Conservation (phyloP, 2,329 filamentous ascomycete genomes). For the Colletotrichum tofieldiae region DNA sequence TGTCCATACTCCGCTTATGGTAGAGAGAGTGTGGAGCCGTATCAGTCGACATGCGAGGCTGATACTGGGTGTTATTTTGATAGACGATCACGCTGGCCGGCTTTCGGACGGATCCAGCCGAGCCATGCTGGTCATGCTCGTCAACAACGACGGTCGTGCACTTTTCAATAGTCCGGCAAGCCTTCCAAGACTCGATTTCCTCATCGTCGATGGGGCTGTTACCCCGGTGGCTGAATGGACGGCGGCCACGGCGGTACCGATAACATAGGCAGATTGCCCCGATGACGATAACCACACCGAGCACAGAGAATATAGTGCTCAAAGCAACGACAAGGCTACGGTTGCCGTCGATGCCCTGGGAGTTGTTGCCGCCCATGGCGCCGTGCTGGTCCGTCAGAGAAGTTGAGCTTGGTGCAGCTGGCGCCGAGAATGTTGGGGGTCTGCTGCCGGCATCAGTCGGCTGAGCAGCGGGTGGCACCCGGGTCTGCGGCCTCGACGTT, state of each 20-base stretch:
- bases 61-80: constrained; percentile 50
- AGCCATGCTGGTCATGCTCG: constrained; percentile 50
- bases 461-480: constrained; percentile 10
- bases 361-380: constrained; percentile 28
- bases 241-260: constrained; percentile 53
- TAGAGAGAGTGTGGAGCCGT: constrained; percentile 32
- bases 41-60: constrained; percentile 35
- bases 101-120: constrained; percentile 58
- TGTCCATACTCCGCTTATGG: constrained; percentile 46
- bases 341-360: constrained; percentile 47
- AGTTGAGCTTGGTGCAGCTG: constrained; percentile 33
- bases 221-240: constrained; percentile 63
- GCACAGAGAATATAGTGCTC: constrained; percentile 64
- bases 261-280: constrained; percentile 56
- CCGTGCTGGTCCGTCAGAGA: constrained; percentile 30
- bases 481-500: not conserved
- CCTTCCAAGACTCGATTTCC: constrained; percentile 77
- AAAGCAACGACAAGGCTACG: constrained; percentile 66
- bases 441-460: constrained; percentile 36
- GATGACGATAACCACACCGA: constrained; percentile 57
- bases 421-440: constrained; percentile 5
- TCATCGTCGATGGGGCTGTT: constrained; percentile 76
- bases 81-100: constrained; percentile 71
- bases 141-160: constrained; percentile 47
- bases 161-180: constrained; percentile 50